Evolutionary conservation across 2,329 filamentous ascomycete species (phyloP), one percentile per base, ranked within the genome.

Genomic region (Dichotomopilus funicola): DNA sequence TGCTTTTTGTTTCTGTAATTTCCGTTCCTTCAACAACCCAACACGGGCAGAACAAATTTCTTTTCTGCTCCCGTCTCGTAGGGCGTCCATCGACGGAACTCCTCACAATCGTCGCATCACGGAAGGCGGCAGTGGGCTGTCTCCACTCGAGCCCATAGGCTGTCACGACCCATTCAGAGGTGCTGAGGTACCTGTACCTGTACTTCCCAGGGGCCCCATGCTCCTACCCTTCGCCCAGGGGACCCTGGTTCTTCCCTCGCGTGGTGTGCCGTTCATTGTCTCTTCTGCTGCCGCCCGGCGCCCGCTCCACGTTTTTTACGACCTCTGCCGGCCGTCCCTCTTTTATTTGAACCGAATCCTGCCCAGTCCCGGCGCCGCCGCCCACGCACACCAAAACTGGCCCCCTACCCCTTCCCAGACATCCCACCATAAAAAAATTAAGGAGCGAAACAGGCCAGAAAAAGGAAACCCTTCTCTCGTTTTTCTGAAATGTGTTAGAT

Each of bases 401-500:
- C 50, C 38, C 51, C 6, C 33, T 38, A 49, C 44, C 51, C 51
- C 54, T 46, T 52, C 37, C 5, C 38, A 19, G 49, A 54, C 54
- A 51, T 52, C 43, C 42, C 43, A 35, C 44, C 40, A 27, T 27
- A 27, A 27, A 27, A 27, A 27, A 27, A 27, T 27, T 27, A 27
- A 27, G 19, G 19, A 27, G 19, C 19, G 19, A 27, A 27, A 27
- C 19, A 27, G 19, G 19, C 19, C 19, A 27, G 19, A 27, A 27
- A 27, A 3, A 27, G 19, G 19, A 27, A 27, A 27, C 19, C 19
- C 19, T 27, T 27, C 19, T 27, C 19, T 27, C 19, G 19, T 27
- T 27, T 27, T 27, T 27, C 19, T 27, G 19, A 27, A 27, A 27
- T 27, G 64, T 67, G 69, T 71, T 75, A 76, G 74, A 77, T 77